A percentile compares a stretch with the other conserved stretches of the same genome.
These are phyloP conservation scores for Conticribra guillardii DNA, from an alignment of 108 stramenopile genomes.

Conservation along the genomic window DNA sequence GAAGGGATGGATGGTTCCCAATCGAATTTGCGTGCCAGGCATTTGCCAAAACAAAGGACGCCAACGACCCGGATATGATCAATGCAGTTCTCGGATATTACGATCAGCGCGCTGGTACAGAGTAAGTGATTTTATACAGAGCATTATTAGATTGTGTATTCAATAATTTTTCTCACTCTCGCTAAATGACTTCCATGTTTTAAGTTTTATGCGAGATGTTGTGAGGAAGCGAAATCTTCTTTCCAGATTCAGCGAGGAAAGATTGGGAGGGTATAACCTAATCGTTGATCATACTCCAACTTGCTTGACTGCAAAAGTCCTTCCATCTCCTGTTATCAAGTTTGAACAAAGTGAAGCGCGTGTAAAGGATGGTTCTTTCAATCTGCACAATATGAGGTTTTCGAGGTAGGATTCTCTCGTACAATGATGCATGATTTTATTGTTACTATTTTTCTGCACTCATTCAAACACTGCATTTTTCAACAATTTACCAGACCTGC, in stretches of 20 bases:
- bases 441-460: too few relatives aligned
- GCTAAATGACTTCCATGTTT: background rate
- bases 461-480: too few relatives aligned
- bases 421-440: conserved; percentile 6
- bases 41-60: conserved; percentile 41
- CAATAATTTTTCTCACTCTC: background rate
- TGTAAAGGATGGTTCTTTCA: conserved; percentile 22
- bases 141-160: background rate
- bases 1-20: conserved; percentile 35
- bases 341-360: background rate
- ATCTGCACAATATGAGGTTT: conserved; percentile 15
- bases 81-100: background rate
- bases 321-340: conserved; percentile 18
- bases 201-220: conserved; percentile 8
- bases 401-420: conserved; percentile 17
- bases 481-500: conserved; percentile 29
- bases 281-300: conserved; percentile 6
- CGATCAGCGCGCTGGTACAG: background rate
- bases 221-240: background rate
- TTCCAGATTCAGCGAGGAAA: conserved; percentile 2
- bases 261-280: conserved; percentile 14
- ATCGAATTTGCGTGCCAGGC: conserved; percentile 38
- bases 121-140: background rate
- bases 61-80: conserved; percentile 16
- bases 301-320: conserved; percentile 19